These are phyloP conservation scores for Geum urbanum DNA, from an alignment of 306 rosid genomes.

Conservation along the genomic window DNA sequence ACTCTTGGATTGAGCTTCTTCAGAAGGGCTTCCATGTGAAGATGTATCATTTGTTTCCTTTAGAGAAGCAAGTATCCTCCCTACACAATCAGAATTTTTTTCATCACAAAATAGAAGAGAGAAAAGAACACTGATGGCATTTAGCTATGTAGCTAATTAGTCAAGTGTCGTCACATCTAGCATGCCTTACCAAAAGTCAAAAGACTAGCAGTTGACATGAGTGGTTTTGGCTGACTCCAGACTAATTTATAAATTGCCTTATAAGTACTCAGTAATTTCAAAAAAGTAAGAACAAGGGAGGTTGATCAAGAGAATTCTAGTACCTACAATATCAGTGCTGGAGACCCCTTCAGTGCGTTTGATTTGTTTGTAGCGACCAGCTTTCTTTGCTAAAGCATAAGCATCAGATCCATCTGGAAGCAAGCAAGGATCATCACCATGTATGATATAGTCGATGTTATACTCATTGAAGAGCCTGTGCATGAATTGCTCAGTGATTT, in stretches of 20 bases:
- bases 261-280: background rate
- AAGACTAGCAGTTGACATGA: background rate
- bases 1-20: constrained; percentile 43
- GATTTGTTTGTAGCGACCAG: constrained; percentile 97
- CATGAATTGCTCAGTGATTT: constrained; percentile 86
- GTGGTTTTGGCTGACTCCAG: background rate
- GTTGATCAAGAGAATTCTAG: constrained; percentile 34
- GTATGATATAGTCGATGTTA: constrained; percentile 92
- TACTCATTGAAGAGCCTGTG: constrained; percentile 83
- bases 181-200: background rate
- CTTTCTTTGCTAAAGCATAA: constrained; percentile 91
- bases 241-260: background rate
- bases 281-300: constrained; percentile 13
- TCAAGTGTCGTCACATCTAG: background rate
- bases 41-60: constrained; percentile 34
- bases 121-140: background rate
- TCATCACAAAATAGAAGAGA: background rate
- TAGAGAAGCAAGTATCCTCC: constrained; percentile 74
- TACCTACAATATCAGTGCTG: constrained; percentile 99
- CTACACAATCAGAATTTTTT: constrained; percentile 34
- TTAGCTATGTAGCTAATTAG: background rate
- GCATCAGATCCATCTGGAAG: constrained; percentile 99
- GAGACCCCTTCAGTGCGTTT: constrained; percentile 99
- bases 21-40: constrained; percentile 37
- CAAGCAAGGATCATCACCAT: constrained; percentile 99